Base-by-base conservation (phyloP, 2,329 filamentous ascomycete genomes). In the Beauveria brongniartii region DNA sequence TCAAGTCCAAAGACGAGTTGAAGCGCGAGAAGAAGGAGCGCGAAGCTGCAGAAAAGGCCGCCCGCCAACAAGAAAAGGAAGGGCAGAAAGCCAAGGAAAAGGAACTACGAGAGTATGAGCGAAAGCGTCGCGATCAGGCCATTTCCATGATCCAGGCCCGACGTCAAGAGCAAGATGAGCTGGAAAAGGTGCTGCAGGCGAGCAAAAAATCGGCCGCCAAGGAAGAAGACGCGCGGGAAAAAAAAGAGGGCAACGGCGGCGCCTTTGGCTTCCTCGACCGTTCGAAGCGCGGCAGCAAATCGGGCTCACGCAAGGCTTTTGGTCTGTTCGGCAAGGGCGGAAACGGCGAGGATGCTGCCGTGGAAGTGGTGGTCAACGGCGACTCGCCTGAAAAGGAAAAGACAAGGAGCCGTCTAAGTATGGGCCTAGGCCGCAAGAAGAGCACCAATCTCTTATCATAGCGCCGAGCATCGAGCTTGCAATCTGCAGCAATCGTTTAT, bases 241-340 rank as follows among this genome's bases (percentile, higher is more conserved):
- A 74, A 62, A 75, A 76, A 34, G 72, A 70, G n/a, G 67, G 68
- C 5, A 66, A 69, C 18, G 79, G 68, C 69, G 79, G 71, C 63
- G 70, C 68, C 56, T 71, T 71, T 34, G 76, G 78, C 5, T 78
- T 84, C 34, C 75, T 94, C 47, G 85, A 84, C 67, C 81, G 90
- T 50, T 86, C 89, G 65, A 83, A 86, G 66, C 81, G 87, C 59
- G 85, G 85, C 10, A 91, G 87, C 72, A 93, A 90, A 76, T 92
- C 90, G 64, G 82, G 96, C 77, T 84, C 89, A 54, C 84, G 87
- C 64, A 91, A 88, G 73, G 89, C 89, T 66, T 87, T 90, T 68
- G 83, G 82, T 37, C 89, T 90, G 69, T 75, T 87, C 43, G 78
- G 80, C 67, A 84, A 83, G 63, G 80, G 76, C 70, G 67, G 71